Percentiles rank a stretch among this genome's conserved stretches.
phyloP scores from a whole-genome alignment of 805 yeast genomes.

The Torulaspora delbrueckii region DNA sequence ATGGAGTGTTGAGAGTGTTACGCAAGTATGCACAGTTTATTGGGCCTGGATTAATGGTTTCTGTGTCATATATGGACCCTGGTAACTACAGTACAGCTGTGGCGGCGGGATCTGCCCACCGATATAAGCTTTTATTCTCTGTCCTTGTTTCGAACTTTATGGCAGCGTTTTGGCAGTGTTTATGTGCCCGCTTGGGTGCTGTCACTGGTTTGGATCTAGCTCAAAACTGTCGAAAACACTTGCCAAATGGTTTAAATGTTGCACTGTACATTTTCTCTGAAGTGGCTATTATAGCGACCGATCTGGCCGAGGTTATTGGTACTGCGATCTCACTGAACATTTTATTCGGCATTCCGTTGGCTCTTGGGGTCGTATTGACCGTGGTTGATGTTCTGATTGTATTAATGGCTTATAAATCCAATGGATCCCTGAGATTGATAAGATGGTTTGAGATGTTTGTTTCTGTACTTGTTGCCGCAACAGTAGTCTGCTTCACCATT shows the following conservation, averaged over 20 bases:
- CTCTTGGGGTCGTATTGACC: constrained; percentile 79
- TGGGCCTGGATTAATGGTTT: constrained; percentile 96
- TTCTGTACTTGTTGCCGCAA: constrained; percentile 67
- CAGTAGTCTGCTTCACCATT: constrained; percentile 79
- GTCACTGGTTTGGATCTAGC: constrained; percentile 94
- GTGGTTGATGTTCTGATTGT: constrained; percentile 82
- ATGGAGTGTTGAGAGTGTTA: constrained; percentile 18
- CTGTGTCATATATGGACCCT: constrained; percentile 96
- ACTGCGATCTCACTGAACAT: constrained; percentile 91
- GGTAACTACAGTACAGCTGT: constrained; percentile 96
- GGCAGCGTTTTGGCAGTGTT: constrained; percentile 80
- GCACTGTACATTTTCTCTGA: constrained; percentile 75
- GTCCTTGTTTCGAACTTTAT: constrained; percentile 74
- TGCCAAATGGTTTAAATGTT: constrained; percentile 57
- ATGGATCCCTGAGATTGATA: constrained; percentile 71
- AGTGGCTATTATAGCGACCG: constrained; percentile 89
- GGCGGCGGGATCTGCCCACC: constrained; percentile 85
- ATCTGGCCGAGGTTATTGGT: constrained; percentile 96
- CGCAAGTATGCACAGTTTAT: constrained; percentile 57
- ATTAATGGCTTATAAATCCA: constrained; percentile 80
- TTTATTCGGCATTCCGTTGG: constrained; percentile 70
- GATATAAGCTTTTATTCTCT: constrained; percentile 72
- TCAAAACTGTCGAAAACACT: constrained; percentile 71
- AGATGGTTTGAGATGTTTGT: constrained; percentile 81
- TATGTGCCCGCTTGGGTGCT: constrained; percentile 85